Evolutionary conservation across 73 alveolate species (phyloP).

Genomic region (Paraurostyla sp.): DNA sequence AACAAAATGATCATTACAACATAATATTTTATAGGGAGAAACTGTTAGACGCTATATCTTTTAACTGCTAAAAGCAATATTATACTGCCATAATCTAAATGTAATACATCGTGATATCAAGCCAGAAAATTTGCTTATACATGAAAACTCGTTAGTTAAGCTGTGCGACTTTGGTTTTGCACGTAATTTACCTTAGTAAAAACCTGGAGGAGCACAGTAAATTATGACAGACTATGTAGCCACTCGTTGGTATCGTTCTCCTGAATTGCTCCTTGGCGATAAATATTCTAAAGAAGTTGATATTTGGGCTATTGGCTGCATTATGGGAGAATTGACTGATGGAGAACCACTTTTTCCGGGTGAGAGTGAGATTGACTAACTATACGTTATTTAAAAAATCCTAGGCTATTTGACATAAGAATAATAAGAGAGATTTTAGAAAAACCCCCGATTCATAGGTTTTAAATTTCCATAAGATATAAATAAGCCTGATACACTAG

Average conservation of each 20-base stretch:
- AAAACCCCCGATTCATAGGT: conserved; percentile 93
- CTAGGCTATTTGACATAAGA: conserved; percentile 90
- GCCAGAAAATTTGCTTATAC: conserved; percentile 84
- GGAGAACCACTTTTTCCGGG: conserved; percentile 98
- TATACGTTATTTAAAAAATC: conserved; percentile 87
- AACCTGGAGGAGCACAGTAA: background rate
- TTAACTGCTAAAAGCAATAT: conserved; percentile 78
- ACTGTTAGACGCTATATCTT: conserved; percentile 70
- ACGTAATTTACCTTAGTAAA: conserved; percentile 40
- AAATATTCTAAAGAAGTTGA: conserved; percentile 91
- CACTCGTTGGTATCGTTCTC: conserved; percentile 88
- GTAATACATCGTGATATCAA: conserved; percentile 84
- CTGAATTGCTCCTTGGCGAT: conserved; percentile 82
- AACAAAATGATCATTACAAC: no score
- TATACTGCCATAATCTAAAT: conserved; percentile 74
- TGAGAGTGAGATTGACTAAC: conserved; percentile 93
- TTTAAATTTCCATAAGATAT: conserved; percentile 91
- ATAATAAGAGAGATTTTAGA: conserved; percentile 84
- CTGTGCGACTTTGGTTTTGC: conserved; percentile 78
- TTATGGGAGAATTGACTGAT: conserved; percentile 96
- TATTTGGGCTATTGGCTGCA: conserved; percentile 97
- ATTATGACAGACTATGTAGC: conserved; percentile 88
- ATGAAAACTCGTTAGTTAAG: conserved; percentile 61
- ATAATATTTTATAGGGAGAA: conserved; percentile 29
- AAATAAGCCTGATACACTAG: conserved; percentile 94